Percentiles rank a stretch among this genome's conserved stretches.
phyloP scores from a whole-genome alignment of 352 stramenopile genomes.

The Phytophthora macrochlamydospora region DNA sequence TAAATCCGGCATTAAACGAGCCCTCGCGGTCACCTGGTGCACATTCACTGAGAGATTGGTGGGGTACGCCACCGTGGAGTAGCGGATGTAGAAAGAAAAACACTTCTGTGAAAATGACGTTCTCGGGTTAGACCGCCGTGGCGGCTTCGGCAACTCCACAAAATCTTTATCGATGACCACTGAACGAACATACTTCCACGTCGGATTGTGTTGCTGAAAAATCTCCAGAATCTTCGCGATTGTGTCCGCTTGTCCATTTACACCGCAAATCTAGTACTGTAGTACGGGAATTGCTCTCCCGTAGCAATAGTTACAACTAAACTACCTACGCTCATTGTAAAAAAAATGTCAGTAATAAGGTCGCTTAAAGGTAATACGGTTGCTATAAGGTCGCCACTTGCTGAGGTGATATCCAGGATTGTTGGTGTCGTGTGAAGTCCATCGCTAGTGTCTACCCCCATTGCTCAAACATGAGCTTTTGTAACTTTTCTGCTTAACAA shows the following conservation, averaged over 20 bases:
- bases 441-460: not conserved
- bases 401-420: not conserved
- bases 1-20: conserved; percentile 7
- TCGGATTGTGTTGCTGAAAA: conserved; percentile 22
- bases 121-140: not conserved
- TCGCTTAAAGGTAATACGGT: not conserved
- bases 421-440: not conserved
- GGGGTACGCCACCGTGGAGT: conserved; percentile 8
- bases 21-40: conserved; percentile 2
- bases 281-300: not conserved
- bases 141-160: conserved; percentile 16
- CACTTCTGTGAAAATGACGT: conserved; percentile 4
- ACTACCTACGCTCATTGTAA: not conserved
- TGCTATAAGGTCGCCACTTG: not conserved
- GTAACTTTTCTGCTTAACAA: not conserved
- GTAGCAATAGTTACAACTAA: not conserved
- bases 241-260: conserved; percentile 17
- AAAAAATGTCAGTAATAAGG: not conserved
- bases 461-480: not conserved
- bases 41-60: conserved; percentile 7
- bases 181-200: conserved; percentile 3
- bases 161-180: conserved; percentile 35
- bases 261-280: conserved; percentile 11
- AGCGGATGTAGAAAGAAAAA: not conserved
- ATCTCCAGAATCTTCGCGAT: conserved; percentile 15